Evolutionary conservation across 768 basidiomycete species (phyloP).

Genomic region (Amanita rimosa): DNA sequence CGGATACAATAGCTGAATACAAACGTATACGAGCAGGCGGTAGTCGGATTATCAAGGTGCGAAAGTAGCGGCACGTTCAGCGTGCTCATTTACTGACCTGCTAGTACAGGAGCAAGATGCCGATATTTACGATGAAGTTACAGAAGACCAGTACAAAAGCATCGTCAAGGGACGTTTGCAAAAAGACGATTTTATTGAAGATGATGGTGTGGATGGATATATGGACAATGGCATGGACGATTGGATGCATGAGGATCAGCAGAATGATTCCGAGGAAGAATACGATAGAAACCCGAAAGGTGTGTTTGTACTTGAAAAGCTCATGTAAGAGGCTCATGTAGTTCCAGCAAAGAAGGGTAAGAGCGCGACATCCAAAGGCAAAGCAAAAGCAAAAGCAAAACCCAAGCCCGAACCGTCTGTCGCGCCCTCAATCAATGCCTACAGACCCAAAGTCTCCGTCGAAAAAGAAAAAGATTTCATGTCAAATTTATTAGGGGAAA

Average conservation of each 20-base stretch:
- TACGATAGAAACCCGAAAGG: conserved; percentile 31
- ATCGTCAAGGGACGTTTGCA: conserved; percentile 80
- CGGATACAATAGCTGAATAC: conserved; percentile 46
- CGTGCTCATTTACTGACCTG: neutral
- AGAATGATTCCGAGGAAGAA: conserved; percentile 50
- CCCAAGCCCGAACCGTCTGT: conserved; percentile 36
- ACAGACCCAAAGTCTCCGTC: conserved; percentile 63
- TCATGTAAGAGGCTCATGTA: neutral
- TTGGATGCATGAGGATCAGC: conserved; percentile 55
- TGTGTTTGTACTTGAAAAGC: conserved; percentile 13
- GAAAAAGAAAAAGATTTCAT: conserved; percentile 88
- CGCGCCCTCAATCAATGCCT: conserved; percentile 63
- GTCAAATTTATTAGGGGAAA: conserved; percentile 62
- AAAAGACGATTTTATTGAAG: conserved; percentile 88
- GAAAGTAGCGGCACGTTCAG: conserved; percentile 8
- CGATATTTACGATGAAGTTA: conserved; percentile 79
- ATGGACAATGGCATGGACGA: conserved; percentile 97
- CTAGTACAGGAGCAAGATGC: conserved; percentile 40
- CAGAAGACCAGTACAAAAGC: conserved; percentile 77
- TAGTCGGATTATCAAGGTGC: conserved; percentile 45
- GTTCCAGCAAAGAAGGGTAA: conserved; percentile 29
- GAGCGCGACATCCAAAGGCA: conserved; percentile 20
- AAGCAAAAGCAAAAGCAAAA: conserved; percentile 41
- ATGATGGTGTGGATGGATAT: conserved; percentile 87
- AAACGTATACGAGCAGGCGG: conserved; percentile 53